These are phyloP conservation scores for Colletotrichum sp. DNA, from an alignment of 2,329 filamentous ascomycete genomes.

Conservation along the genomic window DNA sequence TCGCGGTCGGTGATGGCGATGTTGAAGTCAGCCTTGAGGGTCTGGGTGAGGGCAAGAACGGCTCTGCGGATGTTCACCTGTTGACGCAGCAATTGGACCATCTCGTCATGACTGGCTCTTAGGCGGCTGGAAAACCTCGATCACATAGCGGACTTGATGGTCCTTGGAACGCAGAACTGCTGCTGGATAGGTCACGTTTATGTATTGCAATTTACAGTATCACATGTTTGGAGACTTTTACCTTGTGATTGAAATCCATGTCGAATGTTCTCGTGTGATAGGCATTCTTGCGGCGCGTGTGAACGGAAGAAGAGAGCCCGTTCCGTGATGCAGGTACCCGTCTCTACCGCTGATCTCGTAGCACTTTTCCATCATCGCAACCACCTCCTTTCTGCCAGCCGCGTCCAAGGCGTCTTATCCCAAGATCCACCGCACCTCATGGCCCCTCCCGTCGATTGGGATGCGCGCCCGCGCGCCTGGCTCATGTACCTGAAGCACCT, in stretches of 20 bases:
- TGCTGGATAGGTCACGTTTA: neutral
- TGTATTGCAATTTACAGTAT: neutral
- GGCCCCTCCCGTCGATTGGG: neutral
- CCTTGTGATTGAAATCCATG: fast-evolving
- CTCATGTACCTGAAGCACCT: neutral
- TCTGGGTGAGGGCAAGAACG: neutral
- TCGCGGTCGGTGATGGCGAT: neutral
- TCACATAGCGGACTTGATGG: neutral
- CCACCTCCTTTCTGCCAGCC: neutral
- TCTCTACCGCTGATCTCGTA: neutral
- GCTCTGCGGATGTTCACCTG: neutral
- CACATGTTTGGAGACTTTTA: neutral
- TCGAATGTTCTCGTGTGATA: neutral
- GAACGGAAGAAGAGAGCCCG: neutral
- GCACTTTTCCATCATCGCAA: neutral
- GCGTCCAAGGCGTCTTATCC: neutral
- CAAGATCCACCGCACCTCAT: neutral
- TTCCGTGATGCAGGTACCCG: neutral
- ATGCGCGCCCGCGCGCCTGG: neutral
- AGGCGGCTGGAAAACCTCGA: fast-evolving
- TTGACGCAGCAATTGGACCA: neutral
- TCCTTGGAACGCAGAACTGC: neutral
- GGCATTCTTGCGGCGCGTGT: neutral
- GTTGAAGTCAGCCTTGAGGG: neutral
- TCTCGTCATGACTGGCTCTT: neutral